Base-by-base conservation (phyloP, 306 rosid genomes). In the Chamaecrista fasciculata region DNA sequence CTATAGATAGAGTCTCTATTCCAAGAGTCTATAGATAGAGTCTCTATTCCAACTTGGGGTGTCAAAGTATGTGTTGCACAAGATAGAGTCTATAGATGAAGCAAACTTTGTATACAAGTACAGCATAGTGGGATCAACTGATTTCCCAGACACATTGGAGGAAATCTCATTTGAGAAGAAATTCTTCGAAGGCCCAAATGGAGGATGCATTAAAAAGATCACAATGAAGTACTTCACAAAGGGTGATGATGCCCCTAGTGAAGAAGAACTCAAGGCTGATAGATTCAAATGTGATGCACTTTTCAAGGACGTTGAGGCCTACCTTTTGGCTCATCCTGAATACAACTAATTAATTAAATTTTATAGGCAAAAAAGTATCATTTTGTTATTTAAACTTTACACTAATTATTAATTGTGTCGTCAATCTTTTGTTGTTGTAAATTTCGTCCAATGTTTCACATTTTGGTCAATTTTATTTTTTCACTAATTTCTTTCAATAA, bases 301-400 rank as follows among this genome's bases (percentile, higher is more conserved):
- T 26, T 80, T 80, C 76, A 80, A 72, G 73, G 81, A 78, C 70
- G 48, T 80, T 20, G 85, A 80, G 25, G 76, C 40, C 14, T 80
- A 76, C n/a, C 66, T 80, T 69, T 53, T 76, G 76, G 81, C 78
- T 11, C 50, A 76, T 69, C 81, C 79, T 20, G 33, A 62, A 7
- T 76, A 71, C 83, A 64, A 59, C 42, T 66, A 5, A 66, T 55
- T 26, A 55, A 55, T n/a, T n/a, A n/a, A n/a, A n/a, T n/a, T n/a
- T n/a, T n/a, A n/a, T n/a, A n/a, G n/a, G n/a, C n/a, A n/a, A n/a
- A n/a, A n/a, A n/a, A n/a, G n/a, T n/a, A n/a, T n/a, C n/a, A n/a
- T n/a, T n/a, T n/a, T n/a, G n/a, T n/a, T n/a, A n/a, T n/a, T n/a
- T n/a, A n/a, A n/a, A n/a, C n/a, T n/a, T n/a, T n/a, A n/a, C n/a